phyloP scores from a whole-genome alignment of 2,329 filamentous ascomycete genomes.

The Arthroderma sp. region DNA sequence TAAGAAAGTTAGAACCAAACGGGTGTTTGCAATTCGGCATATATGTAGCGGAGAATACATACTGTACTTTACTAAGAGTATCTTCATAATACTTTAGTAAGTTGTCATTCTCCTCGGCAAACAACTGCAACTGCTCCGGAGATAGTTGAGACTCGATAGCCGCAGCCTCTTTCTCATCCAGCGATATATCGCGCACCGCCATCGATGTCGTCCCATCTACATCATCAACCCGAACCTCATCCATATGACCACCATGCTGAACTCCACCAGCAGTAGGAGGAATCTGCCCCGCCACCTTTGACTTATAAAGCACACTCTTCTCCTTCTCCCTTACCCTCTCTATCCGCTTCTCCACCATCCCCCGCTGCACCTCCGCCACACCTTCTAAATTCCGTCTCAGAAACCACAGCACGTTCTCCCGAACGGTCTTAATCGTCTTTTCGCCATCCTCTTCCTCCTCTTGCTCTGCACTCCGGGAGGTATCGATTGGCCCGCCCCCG shows the following conservation, averaged over 20 bases:
- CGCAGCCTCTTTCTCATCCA: slow-evolving; percentile 22
- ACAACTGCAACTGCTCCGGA: slow-evolving; percentile 78
- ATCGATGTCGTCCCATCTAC: slow-evolving; percentile 12
- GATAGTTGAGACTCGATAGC: slow-evolving; percentile 50
- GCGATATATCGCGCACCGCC: slow-evolving; percentile 16
- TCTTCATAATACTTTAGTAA: slow-evolving; percentile 91
- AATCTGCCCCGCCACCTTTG: slow-evolving; percentile 24
- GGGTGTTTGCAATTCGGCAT: not conserved
- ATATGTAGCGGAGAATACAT: slow-evolving; percentile 26
- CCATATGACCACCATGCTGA: slow-evolving; percentile 6
- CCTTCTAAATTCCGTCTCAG: slow-evolving; percentile 62
- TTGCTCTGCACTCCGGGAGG: slow-evolving; percentile 52
- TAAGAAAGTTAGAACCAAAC: not conserved
- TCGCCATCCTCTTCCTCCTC: slow-evolving; percentile 56
- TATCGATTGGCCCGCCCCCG: slow-evolving; percentile 28
- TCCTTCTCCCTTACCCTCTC: slow-evolving; percentile 78
- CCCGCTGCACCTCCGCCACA: slow-evolving; percentile 64
- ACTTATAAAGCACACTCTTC: slow-evolving; percentile 69
- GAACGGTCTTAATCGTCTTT: slow-evolving; percentile 53
- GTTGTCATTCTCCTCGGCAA: slow-evolving; percentile 82
- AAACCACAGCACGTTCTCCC: slow-evolving; percentile 76
- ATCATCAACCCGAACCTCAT: slow-evolving; percentile 17
- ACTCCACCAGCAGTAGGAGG: slow-evolving; percentile 8
- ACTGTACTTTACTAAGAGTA: slow-evolving; percentile 89
- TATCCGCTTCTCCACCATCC: slow-evolving; percentile 85